phyloP scores from a whole-genome alignment of 2,329 filamentous ascomycete species.

The Colletotrichum sp. region DNA sequence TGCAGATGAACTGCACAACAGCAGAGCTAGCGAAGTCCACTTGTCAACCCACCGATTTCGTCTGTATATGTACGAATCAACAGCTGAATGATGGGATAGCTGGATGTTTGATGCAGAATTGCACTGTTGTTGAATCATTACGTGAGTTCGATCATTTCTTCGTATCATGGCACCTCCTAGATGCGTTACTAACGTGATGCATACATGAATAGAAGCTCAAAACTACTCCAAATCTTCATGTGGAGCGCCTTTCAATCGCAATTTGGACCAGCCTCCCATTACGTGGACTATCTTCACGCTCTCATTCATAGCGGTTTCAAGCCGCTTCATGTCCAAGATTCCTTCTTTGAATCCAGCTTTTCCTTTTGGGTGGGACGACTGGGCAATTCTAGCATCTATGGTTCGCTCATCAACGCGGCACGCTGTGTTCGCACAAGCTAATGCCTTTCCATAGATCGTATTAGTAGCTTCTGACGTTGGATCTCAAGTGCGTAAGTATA shows the following conservation, averaged over 20 bases:
- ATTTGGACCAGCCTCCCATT: not conserved
- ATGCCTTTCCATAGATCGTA: not conserved
- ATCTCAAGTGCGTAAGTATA: not conserved
- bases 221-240: not conserved
- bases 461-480: not conserved
- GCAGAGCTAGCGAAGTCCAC: not conserved
- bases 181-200: not conserved
- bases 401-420: not conserved
- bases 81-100: not conserved
- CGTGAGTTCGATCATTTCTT: not conserved
- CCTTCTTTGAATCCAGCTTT: not conserved
- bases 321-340: not conserved
- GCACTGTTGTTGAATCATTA: constrained; percentile 2
- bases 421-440: too few species aligned
- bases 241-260: not conserved
- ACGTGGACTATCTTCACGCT: not conserved
- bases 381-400: not conserved
- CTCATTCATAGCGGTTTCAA: not conserved
- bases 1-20: not conserved
- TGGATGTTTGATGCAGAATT: not conserved
- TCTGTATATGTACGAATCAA: constrained; percentile 1
- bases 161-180: not conserved
- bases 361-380: not conserved
- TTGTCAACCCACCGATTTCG: not conserved
- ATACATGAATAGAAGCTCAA: not conserved